A percentile compares a stretch with the other conserved stretches of the same genome.
phyloP scores from a whole-genome alignment of 108 stramenopile genomes.

The Fragilariopsis cylindrus region DNA sequence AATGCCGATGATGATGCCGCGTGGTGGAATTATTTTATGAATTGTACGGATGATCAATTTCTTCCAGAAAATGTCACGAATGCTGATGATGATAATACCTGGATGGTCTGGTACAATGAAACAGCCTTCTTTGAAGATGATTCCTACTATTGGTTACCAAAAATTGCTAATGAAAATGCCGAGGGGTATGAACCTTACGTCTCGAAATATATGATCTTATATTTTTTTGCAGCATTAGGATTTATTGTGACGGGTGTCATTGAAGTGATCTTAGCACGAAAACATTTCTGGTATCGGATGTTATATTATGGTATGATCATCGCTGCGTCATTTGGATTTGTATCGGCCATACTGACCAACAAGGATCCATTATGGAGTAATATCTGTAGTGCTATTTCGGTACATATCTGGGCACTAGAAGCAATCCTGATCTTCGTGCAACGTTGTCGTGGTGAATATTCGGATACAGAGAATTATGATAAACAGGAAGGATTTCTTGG shows the following conservation, averaged over 20 bases:
- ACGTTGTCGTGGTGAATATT: not conserved
- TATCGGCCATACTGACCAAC: not conserved
- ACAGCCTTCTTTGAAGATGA: not conserved
- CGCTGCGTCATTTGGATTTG: slow-evolving; percentile 14
- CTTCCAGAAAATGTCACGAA: not conserved
- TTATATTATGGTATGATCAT: slow-evolving; percentile 4
- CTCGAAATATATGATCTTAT: slow-evolving; percentile 8
- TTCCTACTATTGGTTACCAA: not conserved
- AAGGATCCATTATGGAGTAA: slow-evolving; percentile 1
- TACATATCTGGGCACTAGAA: slow-evolving; percentile 6
- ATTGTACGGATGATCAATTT: not conserved
- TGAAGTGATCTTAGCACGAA: not conserved
- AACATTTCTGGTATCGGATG: not conserved
- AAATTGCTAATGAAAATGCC: not conserved
- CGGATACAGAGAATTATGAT: not conserved
- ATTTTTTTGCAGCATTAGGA: slow-evolving; percentile 1
- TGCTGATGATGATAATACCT: slow-evolving; percentile 8
- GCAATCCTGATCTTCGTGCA: not conserved
- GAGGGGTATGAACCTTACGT: not conserved
- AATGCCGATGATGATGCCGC: slow-evolving; percentile 5
- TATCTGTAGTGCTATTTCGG: not conserved
- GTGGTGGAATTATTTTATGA: slow-evolving; percentile 16
- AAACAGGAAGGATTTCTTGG: not conserved
- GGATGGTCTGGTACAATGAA: slow-evolving; percentile 16
- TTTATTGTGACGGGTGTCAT: slow-evolving; percentile 2